Evolutionary conservation across 2,329 filamentous ascomycete genomes (phyloP).

Genomic region (Botrytis byssoidea): DNA sequence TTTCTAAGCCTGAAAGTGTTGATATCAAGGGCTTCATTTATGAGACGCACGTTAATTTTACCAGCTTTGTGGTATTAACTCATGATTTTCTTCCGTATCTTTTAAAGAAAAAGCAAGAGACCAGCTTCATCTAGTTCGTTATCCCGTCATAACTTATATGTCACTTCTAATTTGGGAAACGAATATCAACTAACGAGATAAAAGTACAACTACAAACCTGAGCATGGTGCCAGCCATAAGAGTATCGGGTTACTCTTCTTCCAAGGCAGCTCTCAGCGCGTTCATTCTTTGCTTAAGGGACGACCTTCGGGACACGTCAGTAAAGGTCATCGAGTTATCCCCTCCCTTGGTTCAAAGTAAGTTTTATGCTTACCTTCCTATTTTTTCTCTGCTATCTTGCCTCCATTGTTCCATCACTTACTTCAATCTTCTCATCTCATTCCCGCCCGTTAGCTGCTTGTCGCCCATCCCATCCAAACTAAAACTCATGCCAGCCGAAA

Average conservation of each 20-base stretch:
- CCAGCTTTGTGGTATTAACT: constrained; percentile 35
- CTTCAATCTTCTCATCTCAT: not conserved
- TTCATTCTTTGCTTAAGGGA: constrained; percentile 46
- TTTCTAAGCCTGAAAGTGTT: constrained; percentile 29
- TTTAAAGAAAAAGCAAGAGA: constrained; percentile 18
- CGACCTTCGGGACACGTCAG: constrained; percentile 40
- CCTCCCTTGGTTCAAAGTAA: constrained; percentile 39
- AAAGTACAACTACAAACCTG: constrained; percentile 30
- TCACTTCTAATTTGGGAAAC: not conserved
- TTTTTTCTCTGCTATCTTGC: not conserved
- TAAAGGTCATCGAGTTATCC: constrained; percentile 46
- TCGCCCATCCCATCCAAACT: constrained; percentile 40
- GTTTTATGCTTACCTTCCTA: not conserved
- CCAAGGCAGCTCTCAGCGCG: constrained; percentile 46
- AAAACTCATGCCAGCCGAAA: constrained; percentile 36
- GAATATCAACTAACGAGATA: not conserved
- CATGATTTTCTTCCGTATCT: constrained; percentile 36
- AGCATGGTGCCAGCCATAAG: constrained; percentile 26
- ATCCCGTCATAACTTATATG: too few species aligned
- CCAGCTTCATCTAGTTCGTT: constrained; percentile 29
- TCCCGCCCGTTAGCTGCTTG: constrained; percentile 44
- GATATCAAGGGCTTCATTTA: not conserved
- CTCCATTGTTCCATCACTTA: not conserved
- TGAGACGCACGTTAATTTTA: constrained; percentile 31
- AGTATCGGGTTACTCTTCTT: constrained; percentile 45